These are phyloP conservation scores for Brassica incana DNA, from an alignment of 345 rosid genomes.

Conservation along the genomic window DNA sequence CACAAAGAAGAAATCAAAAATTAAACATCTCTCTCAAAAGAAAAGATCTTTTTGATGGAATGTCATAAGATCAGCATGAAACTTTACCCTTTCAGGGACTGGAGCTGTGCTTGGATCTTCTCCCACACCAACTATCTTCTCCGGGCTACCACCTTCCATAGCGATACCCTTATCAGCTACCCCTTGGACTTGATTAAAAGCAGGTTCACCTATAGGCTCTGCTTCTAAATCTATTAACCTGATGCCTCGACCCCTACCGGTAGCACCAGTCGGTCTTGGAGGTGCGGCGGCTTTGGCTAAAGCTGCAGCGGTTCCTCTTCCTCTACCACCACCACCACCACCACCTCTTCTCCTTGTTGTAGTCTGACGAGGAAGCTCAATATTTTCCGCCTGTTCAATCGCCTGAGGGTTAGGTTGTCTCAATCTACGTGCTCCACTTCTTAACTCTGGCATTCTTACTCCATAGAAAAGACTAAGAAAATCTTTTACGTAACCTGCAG, in stretches of 20 bases:
- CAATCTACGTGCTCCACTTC: constrained; percentile 95
- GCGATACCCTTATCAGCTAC: constrained; percentile 83
- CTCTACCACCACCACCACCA: constrained; percentile 74
- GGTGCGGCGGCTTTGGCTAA: constrained; percentile 71
- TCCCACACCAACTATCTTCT: constrained; percentile 70
- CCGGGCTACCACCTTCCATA: constrained; percentile 86
- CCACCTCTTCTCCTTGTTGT: constrained; percentile 86
- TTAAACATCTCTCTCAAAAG: background rate
- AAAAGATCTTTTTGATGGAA: background rate
- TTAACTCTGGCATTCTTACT: constrained; percentile 97
- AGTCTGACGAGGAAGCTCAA: constrained; percentile 66
- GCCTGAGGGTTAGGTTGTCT: constrained; percentile 79
- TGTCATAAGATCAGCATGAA: constrained; percentile 11
- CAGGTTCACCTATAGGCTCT: constrained; percentile 79
- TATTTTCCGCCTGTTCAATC: constrained; percentile 68
- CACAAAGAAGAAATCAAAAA: background rate
- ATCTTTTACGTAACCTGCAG: constrained; percentile 50
- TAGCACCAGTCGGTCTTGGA: constrained; percentile 66
- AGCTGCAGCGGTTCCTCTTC: constrained; percentile 81
- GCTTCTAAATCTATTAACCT: constrained; percentile 90
- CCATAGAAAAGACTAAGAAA: constrained; percentile 89
- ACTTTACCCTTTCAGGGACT: constrained; percentile 86
- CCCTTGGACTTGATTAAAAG: constrained; percentile 62
- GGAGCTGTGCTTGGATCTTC: constrained; percentile 86
- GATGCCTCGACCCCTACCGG: constrained; percentile 79